Evolutionary conservation across 2,329 filamentous ascomycete genomes (phyloP), one percentile per base, ranked within the genome.

Genomic region (Huntiella bhutanensis): DNA sequence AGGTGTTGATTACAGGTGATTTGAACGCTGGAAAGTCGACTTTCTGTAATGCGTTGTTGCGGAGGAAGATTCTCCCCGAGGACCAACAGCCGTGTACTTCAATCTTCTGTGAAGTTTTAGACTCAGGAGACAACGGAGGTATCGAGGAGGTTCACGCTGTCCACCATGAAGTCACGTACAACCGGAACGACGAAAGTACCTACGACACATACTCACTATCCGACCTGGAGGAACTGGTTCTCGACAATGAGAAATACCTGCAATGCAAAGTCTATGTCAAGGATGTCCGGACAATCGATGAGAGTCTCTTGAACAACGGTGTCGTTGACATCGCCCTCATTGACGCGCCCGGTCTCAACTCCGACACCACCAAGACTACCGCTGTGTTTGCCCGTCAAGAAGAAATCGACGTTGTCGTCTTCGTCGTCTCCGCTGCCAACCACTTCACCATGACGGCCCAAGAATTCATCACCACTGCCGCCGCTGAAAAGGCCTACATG

Each of bases 261-360:
- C 86, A 93, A 58, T 96, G 91, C 73, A 98, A 98, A 63, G 79
- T 98, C 45, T 98, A 96, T 57, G 79, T 98, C 53, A 87, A 81
- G 62, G 91, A 98, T 58, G 79, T 82, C 32, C 77, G 91, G 48
- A 73, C 79, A 1, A 85, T 95, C 41, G 86, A 96, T 56, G 82
- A 96, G 58, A 96, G 88, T 5, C 66, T 98, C 5, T 75, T 98
- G 47, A 95, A 94, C 64, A 98, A 98, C 54, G 91, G 91, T 8
- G 87, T 96, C 1, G 91, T 98, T 37, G 91, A 98, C 57, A 98
- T 98, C 59, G 87, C 91, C 1, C 71, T 98, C 45, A 98, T 98
- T 53, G 91, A 98, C 61, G 91, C 91, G 0, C 91, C 91, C 1
- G 91, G 91, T 28, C 69, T 98, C 45, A 98, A 98, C 62, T 85